These are phyloP conservation scores for Anethum foeniculum DNA, from an alignment of 140 eudicot genomes.

Conservation along the genomic window DNA sequence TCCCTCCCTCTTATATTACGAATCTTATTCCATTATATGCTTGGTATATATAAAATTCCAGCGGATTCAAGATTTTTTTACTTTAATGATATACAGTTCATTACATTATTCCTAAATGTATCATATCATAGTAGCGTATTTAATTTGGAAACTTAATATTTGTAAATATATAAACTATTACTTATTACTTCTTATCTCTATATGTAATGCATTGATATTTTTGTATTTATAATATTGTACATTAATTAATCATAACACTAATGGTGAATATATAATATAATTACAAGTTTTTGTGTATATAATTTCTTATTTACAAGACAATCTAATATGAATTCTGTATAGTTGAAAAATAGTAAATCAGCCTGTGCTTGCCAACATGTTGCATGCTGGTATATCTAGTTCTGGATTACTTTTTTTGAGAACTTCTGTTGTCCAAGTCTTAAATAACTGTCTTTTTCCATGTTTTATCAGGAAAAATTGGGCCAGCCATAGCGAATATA, in stretches of 20 bases:
- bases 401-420: neutral
- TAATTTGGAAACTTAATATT: neutral
- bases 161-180: neutral
- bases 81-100: neutral
- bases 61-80: neutral
- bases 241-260: neutral
- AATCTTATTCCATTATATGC: neutral
- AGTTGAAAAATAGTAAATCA: neutral
- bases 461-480: constrained; percentile 21
- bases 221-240: neutral
- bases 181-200: neutral
- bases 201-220: neutral
- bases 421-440: neutral
- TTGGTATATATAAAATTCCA: neutral
- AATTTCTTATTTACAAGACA: neutral
- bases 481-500: constrained; percentile 20
- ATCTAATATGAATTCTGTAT: neutral
- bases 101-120: neutral
- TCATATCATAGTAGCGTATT: neutral
- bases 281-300: neutral
- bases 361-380: neutral
- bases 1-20: neutral
- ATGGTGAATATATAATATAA: neutral
- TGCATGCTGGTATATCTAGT: neutral
- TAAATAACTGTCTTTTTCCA: neutral